phyloP scores from a whole-genome alignment of 108 stramenopile genomes.

The Cyclotella cryptica region DNA sequence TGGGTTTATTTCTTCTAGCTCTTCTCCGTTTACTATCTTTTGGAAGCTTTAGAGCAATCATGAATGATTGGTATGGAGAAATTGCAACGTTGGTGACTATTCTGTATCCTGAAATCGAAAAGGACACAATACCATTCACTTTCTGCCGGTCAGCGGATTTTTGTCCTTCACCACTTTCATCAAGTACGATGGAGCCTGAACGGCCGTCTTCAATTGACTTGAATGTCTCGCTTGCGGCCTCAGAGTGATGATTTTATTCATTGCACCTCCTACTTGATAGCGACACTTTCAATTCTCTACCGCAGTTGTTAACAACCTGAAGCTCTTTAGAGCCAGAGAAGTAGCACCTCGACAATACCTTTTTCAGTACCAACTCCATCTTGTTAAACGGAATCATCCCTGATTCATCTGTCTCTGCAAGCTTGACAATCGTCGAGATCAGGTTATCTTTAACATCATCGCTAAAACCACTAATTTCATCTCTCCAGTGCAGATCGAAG shows the following conservation, averaged over 20 bases:
- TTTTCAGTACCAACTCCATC: neutral
- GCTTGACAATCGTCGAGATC: neutral
- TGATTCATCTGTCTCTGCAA: slow-evolving; percentile 10
- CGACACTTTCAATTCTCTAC: slow-evolving; percentile 11
- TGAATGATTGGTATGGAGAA: slow-evolving; percentile 26
- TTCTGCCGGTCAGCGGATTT: neutral
- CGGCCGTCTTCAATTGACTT: slow-evolving; percentile 9
- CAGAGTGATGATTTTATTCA: neutral
- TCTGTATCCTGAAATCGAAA: slow-evolving; percentile 14
- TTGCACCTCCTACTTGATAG: too few species aligned
- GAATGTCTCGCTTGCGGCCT: neutral
- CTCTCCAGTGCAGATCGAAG: slow-evolving; percentile 15
- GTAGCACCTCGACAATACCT: slow-evolving; percentile 2
- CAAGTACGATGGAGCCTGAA: neutral
- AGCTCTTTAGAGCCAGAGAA: slow-evolving; percentile 33
- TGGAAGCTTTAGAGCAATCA: slow-evolving; percentile 26
- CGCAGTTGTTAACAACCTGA: slow-evolving; percentile 15
- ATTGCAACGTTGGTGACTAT: slow-evolving; percentile 11
- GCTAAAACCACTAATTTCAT: slow-evolving; percentile 5
- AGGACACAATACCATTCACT: neutral
- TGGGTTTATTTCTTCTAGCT: neutral
- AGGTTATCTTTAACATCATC: slow-evolving; percentile 2
- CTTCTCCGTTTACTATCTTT: slow-evolving; percentile 15
- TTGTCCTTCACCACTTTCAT: neutral
- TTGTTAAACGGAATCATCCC: neutral